Evolutionary conservation across 2,329 filamentous ascomycete species (phyloP), one percentile per base, ranked within the genome.

Genomic region (Nemania sp.): DNA sequence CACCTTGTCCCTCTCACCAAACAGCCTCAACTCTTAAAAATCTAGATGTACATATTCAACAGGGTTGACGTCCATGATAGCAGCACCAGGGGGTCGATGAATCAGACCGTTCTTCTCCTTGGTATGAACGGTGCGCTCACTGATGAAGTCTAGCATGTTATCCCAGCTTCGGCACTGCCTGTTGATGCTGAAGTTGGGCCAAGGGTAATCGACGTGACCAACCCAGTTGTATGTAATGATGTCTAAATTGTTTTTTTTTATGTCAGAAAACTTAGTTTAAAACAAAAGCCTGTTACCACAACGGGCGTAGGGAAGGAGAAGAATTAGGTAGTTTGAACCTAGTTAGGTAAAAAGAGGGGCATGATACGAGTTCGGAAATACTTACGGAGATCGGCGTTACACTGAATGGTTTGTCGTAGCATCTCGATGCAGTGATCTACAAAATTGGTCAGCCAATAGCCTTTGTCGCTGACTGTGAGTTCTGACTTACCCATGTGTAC

Each of bases 171-270:
- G 42, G 42, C 53, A 55, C 32, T 55, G 43, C n/a, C 53, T 43
- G 17, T 45, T 55, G 42, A 55, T 35, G 11, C 53, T 55, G 17
- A 55, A 55, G 34, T 55, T 45, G 34, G 53, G 53, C 53, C 53
- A 55, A 37, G 53, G 42, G 42, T 47, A 47, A 29, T 55, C 53
- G 25, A 55, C 53, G 15, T 55, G 53, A 11, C 18, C 53, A 6
- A 55, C 53, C 57, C 60, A 61, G 18, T 59, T 50, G 18, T 60
- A 61, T 12, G 57, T 65, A 5, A 63, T 25, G 2, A 60, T 53
- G 9, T 52, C 49, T 52, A 15, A 17, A 25, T 2, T n/a, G 40
- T n/a, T 39, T 10, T 4, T 25, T 39, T 3, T 4, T n/a, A 50
- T 21, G 20, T 51, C 17, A 40, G 34, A 9, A 40, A 20, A 18